Base-by-base conservation (phyloP, 2,329 filamentous ascomycete genomes). In the Aspergillus nomiae region DNA sequence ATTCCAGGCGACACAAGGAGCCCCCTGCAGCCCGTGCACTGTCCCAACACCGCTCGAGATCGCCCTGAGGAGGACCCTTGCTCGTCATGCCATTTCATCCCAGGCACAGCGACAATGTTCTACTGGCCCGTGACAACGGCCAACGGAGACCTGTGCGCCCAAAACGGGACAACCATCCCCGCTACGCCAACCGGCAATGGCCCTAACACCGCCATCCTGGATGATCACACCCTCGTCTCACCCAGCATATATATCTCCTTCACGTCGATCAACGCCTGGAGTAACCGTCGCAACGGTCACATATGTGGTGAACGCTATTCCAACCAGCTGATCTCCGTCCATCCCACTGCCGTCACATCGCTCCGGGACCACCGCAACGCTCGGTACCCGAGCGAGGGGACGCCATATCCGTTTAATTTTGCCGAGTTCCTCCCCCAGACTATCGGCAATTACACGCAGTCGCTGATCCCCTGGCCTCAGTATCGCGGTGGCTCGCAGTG, bases 111-210 rank as follows among this genome's bases (percentile, higher is more conserved):
- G 1, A 71, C 69, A 6, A 58, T 71, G 45, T 71, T 69, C 58
- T 71, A 70, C 65, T 71, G 69, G 69, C 69, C 69, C 3, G 66
- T 66, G n/a, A 61, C 59, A 12, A 70, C 69, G 3, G 58, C 58
- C 5, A 48, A 19, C 16, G 67, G 68, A n/a, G 68, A 67, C 28
- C 60, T 68, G 28, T 71, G 69, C 54, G 59, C 61, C 21, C 65
- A 69, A 50, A 62, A 67, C 54, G 69, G 69, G 32, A 65, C 61
- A 28, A 71, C 68, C 28, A 38, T 70, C n/a, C 59, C 67, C 4
- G 61, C 69, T 0, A 62, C 68, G 0, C 63, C 38, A 6, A 66
- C 65, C 0, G 65, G 60, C 5, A 16, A 45, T 1, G 68, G 65
- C 4, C 65, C 66, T 32, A 70, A 64, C 32, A 71, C 69, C 6